Base-by-base conservation (phyloP, 495 filamentous ascomycete species). In the Annulohypoxylon nitens region DNA sequence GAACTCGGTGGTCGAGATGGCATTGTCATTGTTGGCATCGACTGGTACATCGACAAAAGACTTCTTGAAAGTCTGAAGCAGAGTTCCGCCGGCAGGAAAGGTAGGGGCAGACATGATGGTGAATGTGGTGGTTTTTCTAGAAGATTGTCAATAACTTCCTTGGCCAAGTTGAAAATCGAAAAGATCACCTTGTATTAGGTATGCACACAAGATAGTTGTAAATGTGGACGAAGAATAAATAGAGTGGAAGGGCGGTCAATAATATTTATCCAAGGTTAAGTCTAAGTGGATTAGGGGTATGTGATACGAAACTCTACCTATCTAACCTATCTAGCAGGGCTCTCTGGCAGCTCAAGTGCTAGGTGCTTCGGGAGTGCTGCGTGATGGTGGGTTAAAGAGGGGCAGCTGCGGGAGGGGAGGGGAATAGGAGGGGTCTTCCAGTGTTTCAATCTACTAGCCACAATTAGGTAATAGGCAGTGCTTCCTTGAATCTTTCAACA, bases 31-130 rank as follows among this genome's bases (percentile, higher is more conserved):
- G 66, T 81, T 85, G 64, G 86, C 83, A 71, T 92, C 88, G 70
- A 97, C 80, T 10, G 92, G 90, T 26, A 97, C 96, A 61, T 93
- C 88, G 63, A 86, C 86, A 82, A 98, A 99, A 74, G 91, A 93
- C 71, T 84, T 85, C 84, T 93, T 92, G 77, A 94, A 83, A 70
- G 90, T 93, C 75, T 96, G 88, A 82, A 98, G 90, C 86, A 92
- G 94, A 70, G 95, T 97, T 60, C 87, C 87, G 68, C 89, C 92
- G 11, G 88, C 80, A 58, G 91, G 91, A 72, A 85, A 79, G 18
- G 70, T 64, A 10, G 75, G 77, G 33, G 79, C 67, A 58, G 82
- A 79, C 82, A 85, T 85, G 71, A 36, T 33, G 18, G 6, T 80
- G 54, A 34, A 48, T 51, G 12, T 39, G 64, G 72, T 72, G 23